Evolutionary conservation across 106 monocot genomes (phyloP).

Genomic region (Dactylorhiza incarnata): DNA sequence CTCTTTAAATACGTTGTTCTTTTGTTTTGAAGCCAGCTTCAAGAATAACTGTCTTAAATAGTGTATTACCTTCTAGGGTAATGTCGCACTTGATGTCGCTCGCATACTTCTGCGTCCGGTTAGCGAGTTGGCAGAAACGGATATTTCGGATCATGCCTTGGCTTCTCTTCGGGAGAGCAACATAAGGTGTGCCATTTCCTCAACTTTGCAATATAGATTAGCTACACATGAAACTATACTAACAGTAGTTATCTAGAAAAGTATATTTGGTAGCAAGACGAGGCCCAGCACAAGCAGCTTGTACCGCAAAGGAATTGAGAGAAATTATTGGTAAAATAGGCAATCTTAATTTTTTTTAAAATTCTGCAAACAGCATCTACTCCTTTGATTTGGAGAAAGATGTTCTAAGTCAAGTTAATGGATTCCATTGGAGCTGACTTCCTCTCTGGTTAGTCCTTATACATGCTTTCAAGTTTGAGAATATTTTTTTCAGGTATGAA

Average conservation of each 20-base stretch:
- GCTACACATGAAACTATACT: background rate
- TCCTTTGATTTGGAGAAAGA: background rate
- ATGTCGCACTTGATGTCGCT: slow-evolving; percentile 97
- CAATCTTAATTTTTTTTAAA: background rate
- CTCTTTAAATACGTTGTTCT: background rate
- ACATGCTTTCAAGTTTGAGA: background rate
- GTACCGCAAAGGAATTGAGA: slow-evolving; percentile 93
- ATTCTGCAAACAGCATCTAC: background rate
- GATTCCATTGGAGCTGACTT: background rate
- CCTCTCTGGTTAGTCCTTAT: background rate
- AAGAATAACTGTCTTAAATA: background rate
- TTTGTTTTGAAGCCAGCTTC: background rate
- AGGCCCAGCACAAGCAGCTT: slow-evolving; percentile 96
- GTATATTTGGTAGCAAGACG: slow-evolving; percentile 86
- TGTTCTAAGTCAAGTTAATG: background rate
- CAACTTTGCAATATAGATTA: background rate
- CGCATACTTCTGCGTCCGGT: slow-evolving; percentile 79
- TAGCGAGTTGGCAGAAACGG: slow-evolving; percentile 65
- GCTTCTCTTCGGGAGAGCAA: slow-evolving; percentile 58
- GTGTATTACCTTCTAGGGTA: slow-evolving; percentile 51
- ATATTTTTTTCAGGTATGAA: slow-evolving; percentile 53
- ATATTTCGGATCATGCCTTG: slow-evolving; percentile 82
- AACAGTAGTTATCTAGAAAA: slow-evolving; percentile 35
- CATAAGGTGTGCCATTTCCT: slow-evolving; percentile 56
- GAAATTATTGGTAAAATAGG: slow-evolving; percentile 69